Evolutionary conservation across 179 eudicot species (phyloP), one percentile per base, ranked within the genome.

Genomic region (Heliamphora pulchella): DNA sequence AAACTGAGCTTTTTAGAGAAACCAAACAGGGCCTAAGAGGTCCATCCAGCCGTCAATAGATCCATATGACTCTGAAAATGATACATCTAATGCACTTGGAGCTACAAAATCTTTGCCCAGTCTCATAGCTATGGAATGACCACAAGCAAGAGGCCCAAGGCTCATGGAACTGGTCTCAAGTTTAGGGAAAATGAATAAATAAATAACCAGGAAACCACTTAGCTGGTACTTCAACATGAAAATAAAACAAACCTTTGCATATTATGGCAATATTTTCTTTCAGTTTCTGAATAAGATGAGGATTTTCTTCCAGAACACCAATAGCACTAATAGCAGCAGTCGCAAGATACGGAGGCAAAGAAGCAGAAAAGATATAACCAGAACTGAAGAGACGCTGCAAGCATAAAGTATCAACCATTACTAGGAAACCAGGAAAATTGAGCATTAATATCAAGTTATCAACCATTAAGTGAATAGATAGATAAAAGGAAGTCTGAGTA

Each of bases 351-450:
- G 98, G 98, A 66, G 98, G 98, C 82, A 95, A 85, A 78, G 98
- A 95, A 84, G 98, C 98, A 87, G 98, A 95, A 82, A 95, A 95
- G 51, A 95, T 97, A 82, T 95, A 95, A 73, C 98, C 98, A 74
- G 98, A 95, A 87, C 98, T 93, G 81, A 97, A 93, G 70, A 93
- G 88, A 62, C 98, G 95, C 98, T 95, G 96, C 83, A 77, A 86
- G 53, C 47, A 53, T 50, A 46, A 18, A 58, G 66, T 51, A 51
- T 39, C 51, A 78, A 1, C 39, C 41, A 75, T 65, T 51, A 62
- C 39, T 41, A 31, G 44, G 47, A 64, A 71, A 41, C 47, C 10
- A 71, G 22, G 50, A 61, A 39, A 72, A 20, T 5, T 22, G 18
- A 64, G 9, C 4, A 48, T 5, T 58, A 54, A 67, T 58, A 67